Evolutionary conservation across 805 yeast species (phyloP), one percentile per base, ranked within the genome.

Genomic region (Candida nemodendra): DNA sequence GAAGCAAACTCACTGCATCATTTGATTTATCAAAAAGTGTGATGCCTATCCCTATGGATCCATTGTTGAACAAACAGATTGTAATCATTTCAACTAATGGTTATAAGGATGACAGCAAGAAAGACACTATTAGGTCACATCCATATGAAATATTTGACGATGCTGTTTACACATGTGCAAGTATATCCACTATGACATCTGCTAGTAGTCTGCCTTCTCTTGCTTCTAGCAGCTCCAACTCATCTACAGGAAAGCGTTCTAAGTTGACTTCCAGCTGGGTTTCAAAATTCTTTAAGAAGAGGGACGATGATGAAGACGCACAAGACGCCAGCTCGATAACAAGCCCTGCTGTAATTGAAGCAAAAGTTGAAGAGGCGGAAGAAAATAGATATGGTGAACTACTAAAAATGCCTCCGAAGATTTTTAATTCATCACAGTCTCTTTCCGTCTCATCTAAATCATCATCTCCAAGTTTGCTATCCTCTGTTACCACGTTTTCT

Each of bases 101-200:
- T 3, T 25, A 28, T 9, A 36, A 41, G 24, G 44, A 42, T 8
- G 44, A 43, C 9, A 18, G 38, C 7, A 48, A 46, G 23, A 45
- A 47, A 23, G 61, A 68, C 36, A 71, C 68, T 27, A 58, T 74
- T 26, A 73, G 75, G 45, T 69, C 76, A 1, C 81, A 77, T 54
- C 74, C 84, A 0, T 81, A 69, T 55, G 87, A 81, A 46, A 69
- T 81, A 2, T 69, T 80, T 34, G 87, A 81, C 56, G 87, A 81
- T 49, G 80, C 84, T 1, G 69, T 78, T 22, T 80, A 79, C 55
- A 66, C 64, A 5, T 54, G 60, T 36, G 48, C 55, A 6, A 50
- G 38, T 31, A 33, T 45, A 23, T 35, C 53, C 2, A 32, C 39
- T 18, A 14, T 30, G 12, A 23, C 41, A 3, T 30, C 48, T 17